Evolutionary conservation across 164 flowering plant species (phyloP), one percentile per base, ranked within the genome.

Genomic region (Malania oleifera): DNA sequence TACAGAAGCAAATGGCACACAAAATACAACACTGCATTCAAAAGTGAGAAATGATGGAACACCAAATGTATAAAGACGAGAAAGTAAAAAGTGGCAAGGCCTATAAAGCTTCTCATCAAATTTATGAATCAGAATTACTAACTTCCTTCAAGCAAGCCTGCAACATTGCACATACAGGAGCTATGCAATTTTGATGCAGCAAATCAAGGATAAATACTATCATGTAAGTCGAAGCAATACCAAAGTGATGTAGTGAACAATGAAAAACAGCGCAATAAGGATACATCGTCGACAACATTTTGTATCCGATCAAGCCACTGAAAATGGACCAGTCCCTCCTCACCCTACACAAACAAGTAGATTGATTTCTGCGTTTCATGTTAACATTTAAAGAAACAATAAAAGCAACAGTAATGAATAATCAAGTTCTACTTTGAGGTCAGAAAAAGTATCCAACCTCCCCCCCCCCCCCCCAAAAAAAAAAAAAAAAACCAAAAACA

Each of bases 271-370:
- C 7, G 17, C 0, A 15, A 61, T 35, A 26, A 62, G 96, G 98
- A 92, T 92, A 92, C 96, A 76, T 86, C 95, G 74, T 82, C 95
- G 59, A 93, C 75, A 35, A 62, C 75, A 73, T 87, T 86, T 39
- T 54, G 75, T 26, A 62, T 61, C 31, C 96, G 81, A 67, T 93
- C 98, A 65, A 93, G 78, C 98, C 98, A 93, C 67, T 90, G 98
- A 70, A 90, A 80, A 71, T 90, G 98, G 19, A 86, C 59, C 64
- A 93, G 68, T n/a, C 96, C 96, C 64, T 93, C 97, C 43, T 87
- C 95, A 13, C 95, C 97, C 96, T 91, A 61, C 1, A 71, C 3
- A 65, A 26, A 64, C 9, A 58, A 38, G 19, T 34, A 18, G n/a
- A 60, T 47, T 22, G 24, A 66, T 53, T 56, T 26, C 23, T n/a